Conservation (phyloP, 257 asterid species). For the Anisodus acutangulus region DNA sequence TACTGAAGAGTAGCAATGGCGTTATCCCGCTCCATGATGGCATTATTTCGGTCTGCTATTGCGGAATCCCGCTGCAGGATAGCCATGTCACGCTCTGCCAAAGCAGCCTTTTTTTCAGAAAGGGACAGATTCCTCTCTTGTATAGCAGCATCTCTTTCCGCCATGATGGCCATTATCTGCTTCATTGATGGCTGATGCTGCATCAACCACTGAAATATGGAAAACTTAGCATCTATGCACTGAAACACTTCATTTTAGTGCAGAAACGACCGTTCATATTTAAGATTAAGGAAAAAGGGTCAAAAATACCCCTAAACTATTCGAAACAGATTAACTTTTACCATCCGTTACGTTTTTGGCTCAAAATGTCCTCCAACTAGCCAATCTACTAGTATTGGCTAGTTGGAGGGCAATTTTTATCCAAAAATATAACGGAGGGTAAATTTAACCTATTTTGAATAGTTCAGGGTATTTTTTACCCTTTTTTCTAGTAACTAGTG, state of each 20-base stretch:
- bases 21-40: constrained; percentile 84
- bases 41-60: constrained; percentile 79
- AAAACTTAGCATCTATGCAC: neutral
- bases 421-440: too few relatives aligned
- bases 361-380: too few relatives aligned
- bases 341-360: too few relatives aligned
- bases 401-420: too few relatives aligned
- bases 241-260: neutral
- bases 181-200: constrained; percentile 98
- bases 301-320: too few relatives aligned
- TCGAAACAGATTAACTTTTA: too few relatives aligned
- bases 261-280: neutral
- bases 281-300: too few relatives aligned
- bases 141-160: constrained; percentile 94
- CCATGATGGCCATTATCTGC: constrained; percentile 90
- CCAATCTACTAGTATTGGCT: too few relatives aligned
- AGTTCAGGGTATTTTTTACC: too few relatives aligned
- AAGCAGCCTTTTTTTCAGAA: constrained; percentile 86
- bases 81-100: constrained; percentile 93
- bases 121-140: constrained; percentile 89
- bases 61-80: constrained; percentile 86
- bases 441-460: too few relatives aligned
- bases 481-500: neutral
- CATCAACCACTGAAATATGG: constrained; percentile 80
- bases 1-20: constrained; percentile 86